A percentile compares a stretch with the other conserved stretches of the same genome.
Conservation (phyloP, 352 stramenopile genomes). For the Pythium aphanidermatum region DNA sequence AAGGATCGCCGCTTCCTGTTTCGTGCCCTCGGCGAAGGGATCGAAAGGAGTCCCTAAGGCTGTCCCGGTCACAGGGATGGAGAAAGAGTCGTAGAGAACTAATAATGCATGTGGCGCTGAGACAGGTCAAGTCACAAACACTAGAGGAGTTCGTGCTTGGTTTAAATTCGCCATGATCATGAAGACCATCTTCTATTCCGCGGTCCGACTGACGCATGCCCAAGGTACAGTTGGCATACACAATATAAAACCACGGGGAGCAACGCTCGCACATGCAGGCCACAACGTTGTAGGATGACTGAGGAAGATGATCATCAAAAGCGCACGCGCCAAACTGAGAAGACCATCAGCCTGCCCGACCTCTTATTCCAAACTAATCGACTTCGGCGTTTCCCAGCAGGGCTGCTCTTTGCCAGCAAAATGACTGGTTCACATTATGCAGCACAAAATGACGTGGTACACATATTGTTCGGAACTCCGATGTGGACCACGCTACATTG, state of each 20-base stretch:
- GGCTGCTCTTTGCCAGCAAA: too few species aligned
- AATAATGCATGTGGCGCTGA: slow-evolving; percentile 60
- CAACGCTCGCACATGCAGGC: slow-evolving; percentile 2
- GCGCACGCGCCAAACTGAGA: too few species aligned
- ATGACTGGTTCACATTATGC: slow-evolving; percentile 19
- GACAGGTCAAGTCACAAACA: slow-evolving; percentile 83
- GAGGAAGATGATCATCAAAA: too few species aligned
- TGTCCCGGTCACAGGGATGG: too few species aligned
- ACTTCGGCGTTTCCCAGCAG: too few species aligned
- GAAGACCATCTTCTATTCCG: slow-evolving; percentile 55
- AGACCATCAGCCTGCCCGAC: too few species aligned
- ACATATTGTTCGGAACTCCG: too few species aligned
- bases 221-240: slow-evolving; percentile 73
- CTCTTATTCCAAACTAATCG: too few species aligned
- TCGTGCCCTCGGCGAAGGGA: too few species aligned
- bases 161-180: slow-evolving; percentile 80
- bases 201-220: slow-evolving; percentile 75
- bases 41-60: too few species aligned
- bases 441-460: neutral
- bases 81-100: neutral
- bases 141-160: slow-evolving; percentile 55
- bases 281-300: too few species aligned
- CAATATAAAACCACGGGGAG: slow-evolving; percentile 60
- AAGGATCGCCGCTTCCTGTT: too few species aligned
- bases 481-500: neutral